Base-by-base conservation (phyloP, 805 yeast genomes). In the Candida anglica region DNA sequence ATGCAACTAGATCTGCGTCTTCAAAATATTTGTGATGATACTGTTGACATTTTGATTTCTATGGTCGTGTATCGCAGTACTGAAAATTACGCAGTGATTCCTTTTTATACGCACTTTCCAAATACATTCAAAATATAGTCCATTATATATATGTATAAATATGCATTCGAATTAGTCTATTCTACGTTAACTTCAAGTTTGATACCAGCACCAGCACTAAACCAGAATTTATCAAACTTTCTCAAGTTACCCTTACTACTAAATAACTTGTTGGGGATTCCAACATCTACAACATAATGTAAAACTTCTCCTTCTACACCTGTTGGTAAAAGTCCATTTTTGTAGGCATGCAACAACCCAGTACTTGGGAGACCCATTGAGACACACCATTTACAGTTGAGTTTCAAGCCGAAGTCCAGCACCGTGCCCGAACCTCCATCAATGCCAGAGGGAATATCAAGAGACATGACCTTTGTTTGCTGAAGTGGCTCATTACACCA, bases 361-460 rank as follows among this genome's bases (percentile, higher is more conserved):
- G 75, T 70, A 29, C 84, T 55, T 2, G 95, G 94, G 42, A 87
- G 60, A 2, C 93, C 95, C 47, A 80, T 60, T 22, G 89, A 79
- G 3, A 81, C 71, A 23, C 86, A 70, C 60, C 79, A 78, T 38
- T 70, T 71, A 37, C 83, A 63, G 9, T 63, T 56, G 7, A 81
- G 49, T 5, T 60, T 53, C 9, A 62, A 43, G 18, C 53, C 42
- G 6, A 49, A 44, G 30, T 52, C 62, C 43, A 44, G 52, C 6
- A 52, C 51, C 17, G 59, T 63, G 6, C 96, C 97, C 0, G 94
- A 76, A 4, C 93, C 86, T 6, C 88, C 81, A 49, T 86, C 95
- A 26, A 82, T 63, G 4, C 96, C 96, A 1, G 88, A 74, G 4
- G 95, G 89, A 18, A 85, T 73, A 50, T 87, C 95, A 18, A 88